phyloP scores from a whole-genome alignment of 345 rosid species.

The Eucalyptus polyanthemos region DNA sequence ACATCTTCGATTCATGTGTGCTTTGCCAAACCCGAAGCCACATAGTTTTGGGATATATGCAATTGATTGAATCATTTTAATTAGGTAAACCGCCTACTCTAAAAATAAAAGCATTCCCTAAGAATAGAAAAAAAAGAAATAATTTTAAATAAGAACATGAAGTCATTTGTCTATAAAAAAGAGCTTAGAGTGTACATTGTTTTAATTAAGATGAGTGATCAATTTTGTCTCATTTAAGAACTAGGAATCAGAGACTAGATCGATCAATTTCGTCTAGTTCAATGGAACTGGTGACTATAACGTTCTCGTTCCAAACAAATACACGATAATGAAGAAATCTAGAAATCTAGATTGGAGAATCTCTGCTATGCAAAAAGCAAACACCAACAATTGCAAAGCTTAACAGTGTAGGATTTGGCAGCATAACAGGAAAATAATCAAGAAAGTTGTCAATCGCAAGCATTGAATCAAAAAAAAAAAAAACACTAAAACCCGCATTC shows the following conservation, averaged over 20 bases:
- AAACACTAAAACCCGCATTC: rapidly evolving
- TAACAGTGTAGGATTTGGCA: background rate
- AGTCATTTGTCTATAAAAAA: too few species aligned
- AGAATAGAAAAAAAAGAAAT: too few species aligned
- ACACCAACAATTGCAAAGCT: background rate
- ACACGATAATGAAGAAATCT: rapidly evolving
- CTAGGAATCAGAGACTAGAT: too few species aligned
- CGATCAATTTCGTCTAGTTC: rapidly evolving
- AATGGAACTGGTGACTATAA: background rate
- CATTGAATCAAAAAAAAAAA: background rate
- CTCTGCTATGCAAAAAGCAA: background rate
- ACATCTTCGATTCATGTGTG: background rate
- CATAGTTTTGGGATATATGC: background rate
- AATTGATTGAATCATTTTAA: background rate
- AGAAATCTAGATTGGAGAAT: background rate
- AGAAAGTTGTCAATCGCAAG: rapidly evolving
- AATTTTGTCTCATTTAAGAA: too few species aligned
- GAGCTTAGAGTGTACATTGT: rapidly evolving
- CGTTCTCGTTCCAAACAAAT: background rate
- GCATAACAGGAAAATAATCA: background rate
- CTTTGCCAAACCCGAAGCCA: background rate
- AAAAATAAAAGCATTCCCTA: background rate
- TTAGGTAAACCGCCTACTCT: background rate
- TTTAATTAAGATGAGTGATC: too few species aligned
- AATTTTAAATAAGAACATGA: too few species aligned